phyloP scores from a whole-genome alignment of 441 rosid genomes.

The Adansonia rubrostipa region DNA sequence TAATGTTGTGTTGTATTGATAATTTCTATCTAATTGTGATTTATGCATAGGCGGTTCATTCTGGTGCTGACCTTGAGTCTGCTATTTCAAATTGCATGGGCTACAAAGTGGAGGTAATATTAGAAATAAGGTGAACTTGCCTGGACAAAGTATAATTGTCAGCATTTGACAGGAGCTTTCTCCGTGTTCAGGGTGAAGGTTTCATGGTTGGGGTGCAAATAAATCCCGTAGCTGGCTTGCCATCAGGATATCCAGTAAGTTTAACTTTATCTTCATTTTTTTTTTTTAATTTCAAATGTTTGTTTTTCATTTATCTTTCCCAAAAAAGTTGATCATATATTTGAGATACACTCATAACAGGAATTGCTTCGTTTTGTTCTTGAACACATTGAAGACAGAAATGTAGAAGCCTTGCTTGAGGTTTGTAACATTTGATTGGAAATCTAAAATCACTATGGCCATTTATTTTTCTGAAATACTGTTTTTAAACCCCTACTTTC shows the following conservation, averaged over 20 bases:
- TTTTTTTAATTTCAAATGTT: conserved; percentile 16
- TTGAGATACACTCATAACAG: conserved; percentile 47
- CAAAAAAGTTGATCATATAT: conserved; percentile 21
- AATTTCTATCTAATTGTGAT: conserved; percentile 28
- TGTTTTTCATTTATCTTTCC: background rate
- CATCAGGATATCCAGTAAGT: conserved; percentile 88
- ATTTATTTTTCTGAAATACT: conserved; percentile 1
- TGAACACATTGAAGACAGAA: conserved; percentile 84
- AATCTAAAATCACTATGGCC: background rate
- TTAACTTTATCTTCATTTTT: conserved; percentile 34
- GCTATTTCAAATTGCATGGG: conserved; percentile 97
- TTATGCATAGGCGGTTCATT: conserved; percentile 90
- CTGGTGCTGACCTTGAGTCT: conserved; percentile 99
- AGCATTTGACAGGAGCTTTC: conserved; percentile 25
- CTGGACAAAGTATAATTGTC: conserved; percentile 28
- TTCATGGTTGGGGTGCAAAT: conserved; percentile 99
- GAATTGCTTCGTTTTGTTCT: conserved; percentile 81
- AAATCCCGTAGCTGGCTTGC: conserved; percentile 88
- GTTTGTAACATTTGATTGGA: conserved; percentile 41
- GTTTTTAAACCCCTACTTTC: background rate
- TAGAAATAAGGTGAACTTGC: conserved; percentile 35
- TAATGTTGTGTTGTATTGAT: conserved; percentile 7
- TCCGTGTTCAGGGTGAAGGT: conserved; percentile 84
- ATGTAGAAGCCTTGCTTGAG: conserved; percentile 93
- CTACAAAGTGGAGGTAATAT: conserved; percentile 73